phyloP scores from a whole-genome alignment of 2,329 filamentous ascomycete species.

The Cyphellophora europaea region DNA sequence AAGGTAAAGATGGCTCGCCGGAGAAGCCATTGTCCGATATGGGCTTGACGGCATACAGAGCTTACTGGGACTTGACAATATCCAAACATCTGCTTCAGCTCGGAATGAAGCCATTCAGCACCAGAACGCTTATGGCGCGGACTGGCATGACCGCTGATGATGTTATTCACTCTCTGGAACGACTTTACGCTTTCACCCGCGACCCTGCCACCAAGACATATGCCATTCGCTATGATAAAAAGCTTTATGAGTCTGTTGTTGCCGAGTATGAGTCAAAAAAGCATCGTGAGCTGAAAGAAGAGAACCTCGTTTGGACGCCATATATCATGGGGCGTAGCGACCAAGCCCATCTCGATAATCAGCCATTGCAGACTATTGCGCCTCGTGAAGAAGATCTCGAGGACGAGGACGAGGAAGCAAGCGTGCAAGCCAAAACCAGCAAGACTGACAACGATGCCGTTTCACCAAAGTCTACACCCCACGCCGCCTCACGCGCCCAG shows the following conservation, averaged over 20 bases:
- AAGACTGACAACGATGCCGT: slow-evolving; percentile 6
- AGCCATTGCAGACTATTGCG: slow-evolving; percentile 76
- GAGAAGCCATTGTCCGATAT: slow-evolving; percentile 98
- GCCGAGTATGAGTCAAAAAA: slow-evolving; percentile 81
- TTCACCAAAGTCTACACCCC: slow-evolving; percentile 7
- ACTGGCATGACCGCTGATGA: slow-evolving; percentile 96
- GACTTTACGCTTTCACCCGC: slow-evolving; percentile 75
- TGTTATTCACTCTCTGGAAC: slow-evolving; percentile 87
- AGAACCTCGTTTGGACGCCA: slow-evolving; percentile 83
- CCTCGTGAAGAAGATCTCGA: slow-evolving; percentile 60
- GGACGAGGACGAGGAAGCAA: slow-evolving; percentile 21
- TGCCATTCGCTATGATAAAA: slow-evolving; percentile 75
- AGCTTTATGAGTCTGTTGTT: slow-evolving; percentile 80
- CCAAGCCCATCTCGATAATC: slow-evolving; percentile 72
- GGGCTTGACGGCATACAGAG: slow-evolving; percentile 92
- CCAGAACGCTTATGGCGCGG: slow-evolving; percentile 40
- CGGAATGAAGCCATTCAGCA: slow-evolving; percentile 48
- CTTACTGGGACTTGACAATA: slow-evolving; percentile 88
- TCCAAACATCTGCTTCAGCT: slow-evolving; percentile 71
- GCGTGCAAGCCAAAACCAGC: slow-evolving; percentile 12
- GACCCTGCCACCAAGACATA: slow-evolving; percentile 85
- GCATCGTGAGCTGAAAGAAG: slow-evolving; percentile 74
- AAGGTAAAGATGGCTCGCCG: slow-evolving; percentile 87
- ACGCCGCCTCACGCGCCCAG: slow-evolving; percentile 3
- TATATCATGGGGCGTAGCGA: slow-evolving; percentile 91